phyloP scores from a whole-genome alignment of 148 eudicot genomes.

The Camellia sinensis region DNA sequence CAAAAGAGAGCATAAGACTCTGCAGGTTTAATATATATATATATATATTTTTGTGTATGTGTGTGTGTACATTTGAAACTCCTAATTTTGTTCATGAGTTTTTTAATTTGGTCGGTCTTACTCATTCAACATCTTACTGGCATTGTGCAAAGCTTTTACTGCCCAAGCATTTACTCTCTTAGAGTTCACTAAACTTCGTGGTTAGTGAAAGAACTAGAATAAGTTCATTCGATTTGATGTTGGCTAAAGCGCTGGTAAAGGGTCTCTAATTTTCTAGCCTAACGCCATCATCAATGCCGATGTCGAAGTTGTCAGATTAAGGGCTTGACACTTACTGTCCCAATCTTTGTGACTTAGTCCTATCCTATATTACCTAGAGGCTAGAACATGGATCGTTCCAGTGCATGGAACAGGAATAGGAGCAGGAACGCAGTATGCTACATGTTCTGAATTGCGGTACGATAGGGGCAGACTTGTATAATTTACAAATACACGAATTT shows the following conservation, averaged over 20 bases:
- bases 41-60: too few relatives aligned
- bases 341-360: neutral
- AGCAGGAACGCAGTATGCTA: too few relatives aligned
- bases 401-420: too few relatives aligned
- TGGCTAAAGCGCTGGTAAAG: neutral
- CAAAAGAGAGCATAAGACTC: too few relatives aligned
- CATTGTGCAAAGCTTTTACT: neutral
- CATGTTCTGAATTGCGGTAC: too few relatives aligned
- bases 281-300: neutral
- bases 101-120: neutral
- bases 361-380: neutral
- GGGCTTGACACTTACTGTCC: neutral
- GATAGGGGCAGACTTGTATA: too few relatives aligned
- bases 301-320: neutral
- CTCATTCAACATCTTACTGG: neutral
- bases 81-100: neutral
- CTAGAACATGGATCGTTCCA: too few relatives aligned
- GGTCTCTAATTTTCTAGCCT: neutral
- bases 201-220: neutral
- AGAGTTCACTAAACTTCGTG: neutral
- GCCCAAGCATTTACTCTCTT: neutral
- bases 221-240: neutral
- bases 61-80: neutral
- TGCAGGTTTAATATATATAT: too few relatives aligned
- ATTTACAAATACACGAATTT: too few relatives aligned